Evolutionary conservation across 208 protist genomes (phyloP).

Genomic region (Trypanosoma theileri): DNA sequence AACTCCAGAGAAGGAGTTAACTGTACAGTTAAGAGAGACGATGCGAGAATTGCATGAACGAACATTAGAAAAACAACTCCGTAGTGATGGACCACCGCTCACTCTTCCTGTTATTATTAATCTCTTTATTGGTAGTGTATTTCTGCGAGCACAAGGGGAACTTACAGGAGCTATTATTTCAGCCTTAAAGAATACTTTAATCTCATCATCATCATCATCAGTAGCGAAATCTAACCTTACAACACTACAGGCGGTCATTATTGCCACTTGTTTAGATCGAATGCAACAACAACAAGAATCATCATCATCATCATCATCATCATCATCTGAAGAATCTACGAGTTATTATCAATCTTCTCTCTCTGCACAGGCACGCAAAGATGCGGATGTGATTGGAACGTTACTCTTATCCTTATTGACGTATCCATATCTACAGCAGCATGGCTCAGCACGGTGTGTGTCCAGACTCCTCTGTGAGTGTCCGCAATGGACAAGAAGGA

Average conservation of each 20-base stretch:
- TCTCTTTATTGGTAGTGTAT: constrained; percentile 26
- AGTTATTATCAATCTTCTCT: background rate
- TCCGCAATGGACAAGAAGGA: constrained; percentile 25
- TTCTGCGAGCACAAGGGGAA: constrained; percentile 11
- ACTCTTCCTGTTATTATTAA: constrained; percentile 21
- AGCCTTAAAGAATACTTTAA: constrained; percentile 15
- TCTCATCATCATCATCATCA: constrained; percentile 13
- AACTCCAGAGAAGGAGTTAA: background rate
- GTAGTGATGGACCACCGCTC: constrained; percentile 19
- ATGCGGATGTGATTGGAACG: constrained; percentile 19
- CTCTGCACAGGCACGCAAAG: background rate
- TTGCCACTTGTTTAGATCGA: constrained; percentile 12
- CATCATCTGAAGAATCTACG: background rate
- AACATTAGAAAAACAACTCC: constrained; percentile 26
- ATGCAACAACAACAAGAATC: constrained; percentile 4
- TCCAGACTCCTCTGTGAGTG: constrained; percentile 35
- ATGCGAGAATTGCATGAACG: constrained; percentile 19
- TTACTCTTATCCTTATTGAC: constrained; percentile 11
- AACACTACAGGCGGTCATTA: constrained; percentile 14
- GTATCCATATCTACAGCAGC: constrained; percentile 11
- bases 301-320: background rate
- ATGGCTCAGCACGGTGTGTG: constrained; percentile 37
- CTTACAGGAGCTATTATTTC: constrained; percentile 18
- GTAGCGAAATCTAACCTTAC: constrained; percentile 1
- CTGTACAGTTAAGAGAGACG: background rate